Conservation (phyloP, 2,329 filamentous ascomycete species). For the Pseudocercospora fijiensis region DNA sequence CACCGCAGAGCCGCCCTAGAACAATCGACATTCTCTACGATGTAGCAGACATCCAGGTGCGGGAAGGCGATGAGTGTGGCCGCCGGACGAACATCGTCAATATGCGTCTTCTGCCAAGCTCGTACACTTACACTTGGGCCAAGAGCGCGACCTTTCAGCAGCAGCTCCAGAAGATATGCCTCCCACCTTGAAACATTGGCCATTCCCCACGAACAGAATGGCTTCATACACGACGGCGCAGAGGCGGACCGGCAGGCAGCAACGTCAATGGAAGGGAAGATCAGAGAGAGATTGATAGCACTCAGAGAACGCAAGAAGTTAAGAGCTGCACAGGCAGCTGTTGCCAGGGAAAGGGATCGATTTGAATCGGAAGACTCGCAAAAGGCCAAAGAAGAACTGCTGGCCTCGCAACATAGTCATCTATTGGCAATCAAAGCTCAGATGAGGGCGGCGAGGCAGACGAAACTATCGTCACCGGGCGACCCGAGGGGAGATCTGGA, state of each 20-base stretch:
- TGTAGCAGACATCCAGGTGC: neutral
- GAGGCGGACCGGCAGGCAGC: neutral
- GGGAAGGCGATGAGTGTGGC: slow-evolving; percentile 21
- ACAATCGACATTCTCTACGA: neutral
- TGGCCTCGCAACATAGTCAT: slow-evolving; percentile 3
- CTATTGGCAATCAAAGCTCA: neutral
- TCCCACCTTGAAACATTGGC: slow-evolving; percentile 18
- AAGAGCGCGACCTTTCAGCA: slow-evolving; percentile 21
- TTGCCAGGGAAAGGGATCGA: neutral
- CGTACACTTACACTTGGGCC: slow-evolving; percentile 22
- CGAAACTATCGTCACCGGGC: neutral
- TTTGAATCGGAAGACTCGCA: neutral
- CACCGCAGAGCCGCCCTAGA: slow-evolving; percentile 1
- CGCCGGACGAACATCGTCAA: slow-evolving; percentile 22
- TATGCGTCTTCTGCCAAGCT: slow-evolving; percentile 29
- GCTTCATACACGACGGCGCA: slow-evolving; percentile 15
- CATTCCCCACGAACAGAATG: slow-evolving; percentile 21
- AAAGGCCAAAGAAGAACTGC: slow-evolving; percentile 2
- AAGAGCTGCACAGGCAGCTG: neutral
- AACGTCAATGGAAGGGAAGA: neutral
- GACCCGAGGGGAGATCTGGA: slow-evolving; percentile 27
- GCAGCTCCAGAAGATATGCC: slow-evolving; percentile 15
- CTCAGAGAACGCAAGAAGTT: neutral
- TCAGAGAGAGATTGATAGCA: neutral
- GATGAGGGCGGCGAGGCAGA: neutral